These are phyloP conservation scores for Neofusicoccum ribis DNA, from an alignment of 2,329 filamentous ascomycete species.

Conservation along the genomic window DNA sequence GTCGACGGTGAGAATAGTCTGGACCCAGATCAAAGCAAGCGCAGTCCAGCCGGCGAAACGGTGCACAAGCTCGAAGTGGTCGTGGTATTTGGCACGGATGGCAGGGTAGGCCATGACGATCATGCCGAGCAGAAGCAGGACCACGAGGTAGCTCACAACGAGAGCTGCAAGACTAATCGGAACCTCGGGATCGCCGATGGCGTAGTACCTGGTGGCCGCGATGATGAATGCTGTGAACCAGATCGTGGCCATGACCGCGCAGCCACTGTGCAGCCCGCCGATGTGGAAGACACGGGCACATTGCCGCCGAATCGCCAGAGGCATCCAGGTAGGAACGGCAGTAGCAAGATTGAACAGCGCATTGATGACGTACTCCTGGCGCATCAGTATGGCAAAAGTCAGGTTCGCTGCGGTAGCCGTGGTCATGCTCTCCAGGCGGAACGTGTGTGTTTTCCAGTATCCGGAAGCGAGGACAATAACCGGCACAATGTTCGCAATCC, in stretches of 20 bases:
- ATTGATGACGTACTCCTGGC: conserved; percentile 37
- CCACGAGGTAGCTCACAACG: conserved; percentile 27
- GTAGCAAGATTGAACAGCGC: conserved; percentile 35
- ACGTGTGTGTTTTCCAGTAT: not conserved
- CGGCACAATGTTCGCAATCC: conserved; percentile 22
- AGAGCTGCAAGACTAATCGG: conserved; percentile 24
- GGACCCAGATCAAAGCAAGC: conserved; percentile 36
- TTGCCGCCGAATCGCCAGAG: conserved; percentile 28
- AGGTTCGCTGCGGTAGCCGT: conserved; percentile 37
- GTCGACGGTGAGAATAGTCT: conserved; percentile 19
- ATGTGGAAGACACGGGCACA: conserved; percentile 33
- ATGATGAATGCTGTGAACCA: conserved; percentile 45
- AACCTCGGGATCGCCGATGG: conserved; percentile 10
- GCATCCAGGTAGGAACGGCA: conserved; percentile 31
- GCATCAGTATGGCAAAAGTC: conserved; percentile 30
- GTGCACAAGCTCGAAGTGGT: conserved; percentile 37
- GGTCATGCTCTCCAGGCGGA: conserved; percentile 22
- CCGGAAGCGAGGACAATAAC: conserved; percentile 23
- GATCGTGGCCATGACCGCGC: conserved; percentile 31
- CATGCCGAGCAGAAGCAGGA: conserved; percentile 27
- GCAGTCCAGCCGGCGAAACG: conserved; percentile 37
- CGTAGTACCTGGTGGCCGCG: conserved; percentile 31
- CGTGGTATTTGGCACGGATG: conserved; percentile 30
- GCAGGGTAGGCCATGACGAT: conserved; percentile 29
- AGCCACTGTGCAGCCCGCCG: conserved; percentile 38